A percentile compares a stretch with the other conserved stretches of the same genome.
phyloP scores from a whole-genome alignment of 164 flowering plant genomes.

The Piper betle region DNA sequence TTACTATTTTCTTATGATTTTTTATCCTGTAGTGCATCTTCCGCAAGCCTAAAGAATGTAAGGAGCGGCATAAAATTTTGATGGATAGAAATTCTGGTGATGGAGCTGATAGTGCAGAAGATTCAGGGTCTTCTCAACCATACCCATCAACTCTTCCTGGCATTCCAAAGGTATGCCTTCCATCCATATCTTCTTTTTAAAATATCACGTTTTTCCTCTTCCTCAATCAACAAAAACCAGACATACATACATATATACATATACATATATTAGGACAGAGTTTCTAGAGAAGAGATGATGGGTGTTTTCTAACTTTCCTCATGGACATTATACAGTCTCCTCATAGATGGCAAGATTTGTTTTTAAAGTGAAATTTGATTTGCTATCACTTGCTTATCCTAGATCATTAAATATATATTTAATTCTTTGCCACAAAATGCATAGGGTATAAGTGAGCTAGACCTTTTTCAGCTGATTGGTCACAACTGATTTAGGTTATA shows the following conservation, averaged over 20 bases:
- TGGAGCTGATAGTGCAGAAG: slow-evolving; percentile 96
- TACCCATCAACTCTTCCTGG: slow-evolving; percentile 91
- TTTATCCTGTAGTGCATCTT: slow-evolving; percentile 47
- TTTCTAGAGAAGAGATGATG: too few species aligned
- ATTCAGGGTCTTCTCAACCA: slow-evolving; percentile 92
- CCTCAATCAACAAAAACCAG: too few species aligned
- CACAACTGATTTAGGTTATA: too few species aligned
- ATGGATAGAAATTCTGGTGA: slow-evolving; percentile 81
- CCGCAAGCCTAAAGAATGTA: slow-evolving; percentile 87
- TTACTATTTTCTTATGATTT: slow-evolving; percentile 2
- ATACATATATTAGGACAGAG: too few species aligned
- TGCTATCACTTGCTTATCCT: neutral
- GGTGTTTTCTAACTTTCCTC: too few species aligned
- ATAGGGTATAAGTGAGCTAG: neutral
- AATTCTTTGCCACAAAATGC: neutral
- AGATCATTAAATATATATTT: too few species aligned
- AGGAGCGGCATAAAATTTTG: slow-evolving; percentile 70
- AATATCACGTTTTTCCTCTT: neutral
- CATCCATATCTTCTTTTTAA: neutral
- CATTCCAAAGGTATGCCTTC: slow-evolving; percentile 65
- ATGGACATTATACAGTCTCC: too few species aligned
- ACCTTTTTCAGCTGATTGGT: too few species aligned
- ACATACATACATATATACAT: too few species aligned
- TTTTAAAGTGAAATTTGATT: too few species aligned
- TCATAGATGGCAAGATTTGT: neutral